Percentiles rank a stretch among this genome's conserved stretches.
phyloP scores from a whole-genome alignment of 1,284 basidiomycete genomes.

The Athelia psychrophila region DNA sequence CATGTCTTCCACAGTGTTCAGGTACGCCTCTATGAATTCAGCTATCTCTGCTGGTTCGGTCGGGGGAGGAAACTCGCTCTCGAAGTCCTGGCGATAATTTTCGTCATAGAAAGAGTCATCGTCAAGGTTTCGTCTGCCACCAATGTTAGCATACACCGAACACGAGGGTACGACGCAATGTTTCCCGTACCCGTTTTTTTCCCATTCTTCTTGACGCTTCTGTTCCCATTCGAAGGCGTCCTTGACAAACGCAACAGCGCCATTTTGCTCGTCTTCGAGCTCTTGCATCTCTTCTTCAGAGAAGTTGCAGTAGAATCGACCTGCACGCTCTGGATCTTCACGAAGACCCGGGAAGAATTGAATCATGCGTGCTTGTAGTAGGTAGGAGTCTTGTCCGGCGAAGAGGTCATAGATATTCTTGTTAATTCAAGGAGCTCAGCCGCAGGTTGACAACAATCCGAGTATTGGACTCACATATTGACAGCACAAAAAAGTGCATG shows the following conservation, averaged over 20 bases:
- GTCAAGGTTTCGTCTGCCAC: background rate
- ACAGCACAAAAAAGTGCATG: background rate
- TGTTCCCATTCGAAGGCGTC: background rate
- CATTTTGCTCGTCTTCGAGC: background rate
- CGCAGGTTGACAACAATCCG: background rate
- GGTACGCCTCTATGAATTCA: background rate
- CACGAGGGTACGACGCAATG: too few relatives aligned
- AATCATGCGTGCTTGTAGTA: background rate
- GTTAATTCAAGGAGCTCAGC: background rate
- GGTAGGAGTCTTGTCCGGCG: background rate
- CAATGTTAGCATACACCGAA: background rate
- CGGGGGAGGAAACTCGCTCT: background rate
- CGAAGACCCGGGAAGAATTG: background rate
- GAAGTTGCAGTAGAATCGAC: background rate
- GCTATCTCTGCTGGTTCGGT: background rate
- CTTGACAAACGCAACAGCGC: background rate
- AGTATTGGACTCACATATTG: background rate
- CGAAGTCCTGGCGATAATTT: background rate
- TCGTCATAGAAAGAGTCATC: background rate
- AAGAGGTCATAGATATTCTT: background rate
- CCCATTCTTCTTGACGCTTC: background rate
- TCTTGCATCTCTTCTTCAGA: background rate
- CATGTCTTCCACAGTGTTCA: background rate
- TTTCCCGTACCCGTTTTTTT: background rate
- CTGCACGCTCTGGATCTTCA: background rate